Conservation (phyloP, 139 green algal genomes). For the Pleodorina starrii region DNA sequence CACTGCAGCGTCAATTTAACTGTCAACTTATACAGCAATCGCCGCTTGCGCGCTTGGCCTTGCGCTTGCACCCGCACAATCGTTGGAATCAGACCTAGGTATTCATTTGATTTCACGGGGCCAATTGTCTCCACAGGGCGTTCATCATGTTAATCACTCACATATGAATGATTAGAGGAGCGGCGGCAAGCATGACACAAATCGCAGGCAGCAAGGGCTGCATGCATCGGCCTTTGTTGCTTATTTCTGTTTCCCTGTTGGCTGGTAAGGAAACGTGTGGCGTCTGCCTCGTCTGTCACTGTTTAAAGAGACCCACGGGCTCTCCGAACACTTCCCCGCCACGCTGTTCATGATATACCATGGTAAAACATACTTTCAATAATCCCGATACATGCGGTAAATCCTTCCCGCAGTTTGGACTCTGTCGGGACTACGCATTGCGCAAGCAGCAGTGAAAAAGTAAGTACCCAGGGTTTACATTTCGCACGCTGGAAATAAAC, state of each 20-base stretch:
- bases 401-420: background rate
- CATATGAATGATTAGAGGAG: background rate
- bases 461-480: too few species aligned
- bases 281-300: too few species aligned
- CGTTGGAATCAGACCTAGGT: background rate
- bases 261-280: background rate
- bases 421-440: background rate
- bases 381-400: too few species aligned
- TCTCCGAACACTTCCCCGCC: too few species aligned
- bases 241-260: background rate
- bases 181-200: background rate
- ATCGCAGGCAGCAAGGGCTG: background rate
- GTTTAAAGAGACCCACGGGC: too few species aligned
- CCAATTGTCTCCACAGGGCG: too few species aligned
- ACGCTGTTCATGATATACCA: too few species aligned
- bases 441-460: background rate
- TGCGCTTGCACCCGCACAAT: background rate
- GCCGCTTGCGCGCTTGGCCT: too few species aligned
- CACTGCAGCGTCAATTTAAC: too few species aligned
- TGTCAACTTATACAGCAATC: background rate
- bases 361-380: too few species aligned
- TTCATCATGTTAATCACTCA: too few species aligned
- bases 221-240: background rate
- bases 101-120: background rate
- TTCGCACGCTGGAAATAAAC: too few species aligned